Evolutionary conservation across 2,329 filamentous ascomycete species (phyloP), one percentile per base, ranked within the genome.

Genomic region (Bisporella sp.): DNA sequence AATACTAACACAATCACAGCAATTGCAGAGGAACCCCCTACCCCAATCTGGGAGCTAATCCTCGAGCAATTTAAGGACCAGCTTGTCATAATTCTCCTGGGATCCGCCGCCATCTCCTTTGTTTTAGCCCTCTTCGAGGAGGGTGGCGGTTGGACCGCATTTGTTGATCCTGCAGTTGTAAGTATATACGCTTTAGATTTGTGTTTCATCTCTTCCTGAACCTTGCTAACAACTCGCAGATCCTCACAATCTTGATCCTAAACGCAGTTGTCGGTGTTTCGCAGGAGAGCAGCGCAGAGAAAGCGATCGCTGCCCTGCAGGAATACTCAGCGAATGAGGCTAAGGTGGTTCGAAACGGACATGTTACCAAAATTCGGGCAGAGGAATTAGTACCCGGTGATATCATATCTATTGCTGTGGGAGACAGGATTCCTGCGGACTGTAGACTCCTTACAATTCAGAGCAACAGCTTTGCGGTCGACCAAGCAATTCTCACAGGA

Each of bases 41-140:
- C 93, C 32, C 93, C 93, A 39, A 69, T 99, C 45, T 99, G 92
- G 93, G 82, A 97, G 71, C 84, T 99, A 56, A 89, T 99, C 50
- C 79, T 99, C 52, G 93, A 99, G 72, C 93, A 99, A 69, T 99
- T 99, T 79, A 96, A 99, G 72, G 93, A 99, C 68, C 93, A 99
- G 71, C 82, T 99, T 45, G 93, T 99, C 59, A 80, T 99, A 48
- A 99, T 99, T 61, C 78, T 99, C 28, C 80, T 99, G 46, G 93
- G 83, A 49, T 97, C 92, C 37, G 93, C 93, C 8, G 89, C 86
- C 21, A 85, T 99, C 35, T 97, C 93, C 2, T 97, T 99, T 66
- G 82, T 91, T 30, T 76, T 99, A 55, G 93, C 93, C 30, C 77
- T 99, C 9, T 90, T 99, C 60, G 93, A 99, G 68, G 87, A 93